phyloP scores from a whole-genome alignment of 1,284 basidiomycete species.

The Fomitopsis pinicola region DNA sequence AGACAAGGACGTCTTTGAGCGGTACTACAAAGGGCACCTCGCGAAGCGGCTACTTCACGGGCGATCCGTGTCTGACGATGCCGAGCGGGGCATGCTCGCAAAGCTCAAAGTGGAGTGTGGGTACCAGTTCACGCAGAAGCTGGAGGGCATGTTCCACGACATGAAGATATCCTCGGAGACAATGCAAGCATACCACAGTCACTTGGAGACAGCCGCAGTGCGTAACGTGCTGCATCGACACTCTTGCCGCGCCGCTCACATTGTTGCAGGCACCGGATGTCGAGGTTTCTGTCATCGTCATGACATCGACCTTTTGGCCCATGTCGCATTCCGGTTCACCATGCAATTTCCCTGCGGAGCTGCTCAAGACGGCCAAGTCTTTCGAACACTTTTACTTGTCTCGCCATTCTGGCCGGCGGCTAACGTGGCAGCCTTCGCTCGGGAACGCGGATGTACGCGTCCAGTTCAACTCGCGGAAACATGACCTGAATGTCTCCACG shows the following conservation, averaged over 20 bases:
- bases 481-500: constrained; percentile 94
- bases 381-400: constrained; percentile 92
- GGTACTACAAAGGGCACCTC: constrained; percentile 96
- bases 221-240: constrained; percentile 14
- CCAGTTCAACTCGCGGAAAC: constrained; percentile 74
- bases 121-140: constrained; percentile 95
- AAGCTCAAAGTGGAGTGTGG: constrained; percentile 98
- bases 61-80: constrained; percentile 93
- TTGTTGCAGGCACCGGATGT: constrained; percentile 57
- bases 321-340: constrained; percentile 59
- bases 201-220: constrained; percentile 55
- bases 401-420: constrained; percentile 83
- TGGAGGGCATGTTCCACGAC: constrained; percentile 99
- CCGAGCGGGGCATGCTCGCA: constrained; percentile 95
- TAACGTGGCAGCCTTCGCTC: constrained; percentile 93
- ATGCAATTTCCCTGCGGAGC: constrained; percentile 64
- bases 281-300: constrained; percentile 82
- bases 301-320: constrained; percentile 95
- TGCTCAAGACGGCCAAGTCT: constrained; percentile 64
- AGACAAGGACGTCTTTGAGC: constrained; percentile 97
- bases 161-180: constrained; percentile 89
- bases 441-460: constrained; percentile 91
- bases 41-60: constrained; percentile 87
- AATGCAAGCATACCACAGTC: constrained; percentile 69
- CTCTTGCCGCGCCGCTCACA: neutral